Evolutionary conservation across 495 filamentous ascomycete species (phyloP).

Genomic region (Aspergillus egyptiacus): DNA sequence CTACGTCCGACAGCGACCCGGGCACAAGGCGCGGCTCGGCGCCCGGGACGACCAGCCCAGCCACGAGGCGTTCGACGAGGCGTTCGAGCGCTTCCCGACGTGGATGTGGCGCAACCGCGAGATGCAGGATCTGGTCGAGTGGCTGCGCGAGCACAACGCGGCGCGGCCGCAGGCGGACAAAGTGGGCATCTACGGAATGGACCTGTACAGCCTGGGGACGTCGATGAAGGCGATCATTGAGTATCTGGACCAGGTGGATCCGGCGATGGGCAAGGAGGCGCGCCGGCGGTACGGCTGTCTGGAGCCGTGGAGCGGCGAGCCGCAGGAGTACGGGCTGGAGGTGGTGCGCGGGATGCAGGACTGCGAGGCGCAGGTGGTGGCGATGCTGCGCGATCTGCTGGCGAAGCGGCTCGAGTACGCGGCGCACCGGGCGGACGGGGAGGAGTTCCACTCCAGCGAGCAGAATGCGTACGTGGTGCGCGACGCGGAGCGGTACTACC

Average conservation of each 20-base stretch:
- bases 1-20: conserved; percentile 47
- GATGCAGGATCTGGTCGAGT: conserved; percentile 52
- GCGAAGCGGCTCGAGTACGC: conserved; percentile 42
- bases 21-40: conserved; percentile 29
- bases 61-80: conserved; percentile 26
- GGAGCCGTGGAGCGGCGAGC: conserved; percentile 48
- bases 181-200: conserved; percentile 49
- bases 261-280: conserved; percentile 40
- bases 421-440: conserved; percentile 29
- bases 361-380: conserved; percentile 45
- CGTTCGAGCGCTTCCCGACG: conserved; percentile 51
- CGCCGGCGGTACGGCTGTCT: conserved; percentile 43
- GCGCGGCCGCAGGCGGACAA: conserved; percentile 26
- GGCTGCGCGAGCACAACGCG: conserved; percentile 46
- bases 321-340: conserved; percentile 47
- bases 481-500: conserved; percentile 56
- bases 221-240: conserved; percentile 48
- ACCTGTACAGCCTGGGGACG: conserved; percentile 50
- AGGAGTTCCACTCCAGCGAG: conserved; percentile 48
- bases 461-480: conserved; percentile 51
- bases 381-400: conserved; percentile 43
- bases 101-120: conserved; percentile 61
- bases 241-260: conserved; percentile 48
- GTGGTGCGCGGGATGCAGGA: conserved; percentile 39
- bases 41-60: background rate